Percentiles rank a stretch among this genome's conserved stretches.
phyloP scores from a whole-genome alignment of 129 eudicot genomes.

The Tagetes patula region DNA sequence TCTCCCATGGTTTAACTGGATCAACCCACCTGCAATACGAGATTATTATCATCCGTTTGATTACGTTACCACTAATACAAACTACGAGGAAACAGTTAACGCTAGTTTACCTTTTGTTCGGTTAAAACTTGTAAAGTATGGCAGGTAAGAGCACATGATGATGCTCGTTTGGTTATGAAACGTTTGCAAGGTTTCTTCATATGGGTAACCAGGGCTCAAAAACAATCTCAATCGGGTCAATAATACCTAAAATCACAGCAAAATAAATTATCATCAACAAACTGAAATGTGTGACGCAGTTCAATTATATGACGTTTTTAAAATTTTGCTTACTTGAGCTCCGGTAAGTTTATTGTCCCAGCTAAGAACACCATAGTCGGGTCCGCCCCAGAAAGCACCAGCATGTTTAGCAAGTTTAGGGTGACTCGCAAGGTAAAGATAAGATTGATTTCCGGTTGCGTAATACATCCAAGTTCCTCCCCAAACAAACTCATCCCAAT shows the following conservation, averaged over 20 bases:
- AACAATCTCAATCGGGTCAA: conserved; percentile 85
- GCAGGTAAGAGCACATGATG: conserved; percentile 78
- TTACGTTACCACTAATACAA: background rate
- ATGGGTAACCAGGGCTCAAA: conserved; percentile 92
- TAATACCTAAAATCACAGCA: conserved; percentile 54
- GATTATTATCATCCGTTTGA: background rate
- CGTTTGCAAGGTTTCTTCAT: conserved; percentile 70
- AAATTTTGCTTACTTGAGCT: conserved; percentile 66
- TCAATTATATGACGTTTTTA: background rate
- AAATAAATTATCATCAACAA: conserved; percentile 7
- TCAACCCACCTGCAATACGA: conserved; percentile 66
- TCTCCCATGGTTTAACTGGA: conserved; percentile 75
- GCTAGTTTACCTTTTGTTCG: conserved; percentile 63
- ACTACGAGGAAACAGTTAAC: background rate
- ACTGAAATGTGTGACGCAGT: background rate
- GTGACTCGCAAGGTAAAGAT: conserved; percentile 77
- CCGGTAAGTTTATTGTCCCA: conserved; percentile 98
- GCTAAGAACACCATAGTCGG: conserved; percentile 84
- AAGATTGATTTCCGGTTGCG: conserved; percentile 82
- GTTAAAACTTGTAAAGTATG: conserved; percentile 64
- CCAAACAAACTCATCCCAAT: conserved; percentile 95
- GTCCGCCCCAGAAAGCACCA: conserved; percentile 98
- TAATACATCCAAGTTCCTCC: conserved; percentile 93
- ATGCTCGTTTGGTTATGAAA: conserved; percentile 82
- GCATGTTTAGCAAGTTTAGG: conserved; percentile 80